Evolutionary conservation across 352 stramenopile genomes (phyloP).

Genomic region (Pythium grandisporangium): DNA sequence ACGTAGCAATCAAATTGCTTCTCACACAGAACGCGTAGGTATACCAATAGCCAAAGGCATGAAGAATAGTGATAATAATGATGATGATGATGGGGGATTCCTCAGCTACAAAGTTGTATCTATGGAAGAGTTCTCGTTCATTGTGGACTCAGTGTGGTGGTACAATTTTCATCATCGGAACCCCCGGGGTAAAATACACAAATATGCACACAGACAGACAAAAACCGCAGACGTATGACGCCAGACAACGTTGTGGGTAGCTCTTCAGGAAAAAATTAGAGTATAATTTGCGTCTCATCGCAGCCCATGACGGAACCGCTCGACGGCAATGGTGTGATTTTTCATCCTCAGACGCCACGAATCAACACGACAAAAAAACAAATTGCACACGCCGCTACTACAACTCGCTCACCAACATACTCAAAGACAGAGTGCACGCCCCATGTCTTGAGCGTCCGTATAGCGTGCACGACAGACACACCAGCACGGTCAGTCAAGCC

Average conservation of each 20-base stretch:
- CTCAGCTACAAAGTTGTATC: constrained; percentile 52
- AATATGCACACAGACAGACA: too few relatives aligned
- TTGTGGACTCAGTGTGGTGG: constrained; percentile 65
- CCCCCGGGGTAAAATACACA: constrained; percentile 5
- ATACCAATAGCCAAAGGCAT: too few relatives aligned
- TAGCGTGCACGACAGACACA: too few relatives aligned
- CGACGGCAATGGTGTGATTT: constrained; percentile 53
- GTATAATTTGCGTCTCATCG: constrained; percentile 44
- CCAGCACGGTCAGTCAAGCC: too few relatives aligned
- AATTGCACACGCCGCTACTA: too few relatives aligned
- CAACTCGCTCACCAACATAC: too few relatives aligned
- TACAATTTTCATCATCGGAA: constrained; percentile 57
- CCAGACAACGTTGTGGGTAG: neutral
- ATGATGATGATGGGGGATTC: constrained; percentile 31
- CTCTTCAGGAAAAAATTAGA: constrained; percentile 87
- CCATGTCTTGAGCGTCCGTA: too few relatives aligned
- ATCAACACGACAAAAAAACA: neutral
- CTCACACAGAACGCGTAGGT: too few relatives aligned
- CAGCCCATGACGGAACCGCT: constrained; percentile 17
- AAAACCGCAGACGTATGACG: too few relatives aligned
- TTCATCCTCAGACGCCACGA: constrained; percentile 53
- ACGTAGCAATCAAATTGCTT: too few relatives aligned
- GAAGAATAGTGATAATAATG: too few relatives aligned
- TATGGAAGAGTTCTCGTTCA: constrained; percentile 68
- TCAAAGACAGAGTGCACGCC: too few relatives aligned